Base-by-base conservation (phyloP, 2,329 filamentous ascomycete species). In the Alternaria ethzedia region DNA sequence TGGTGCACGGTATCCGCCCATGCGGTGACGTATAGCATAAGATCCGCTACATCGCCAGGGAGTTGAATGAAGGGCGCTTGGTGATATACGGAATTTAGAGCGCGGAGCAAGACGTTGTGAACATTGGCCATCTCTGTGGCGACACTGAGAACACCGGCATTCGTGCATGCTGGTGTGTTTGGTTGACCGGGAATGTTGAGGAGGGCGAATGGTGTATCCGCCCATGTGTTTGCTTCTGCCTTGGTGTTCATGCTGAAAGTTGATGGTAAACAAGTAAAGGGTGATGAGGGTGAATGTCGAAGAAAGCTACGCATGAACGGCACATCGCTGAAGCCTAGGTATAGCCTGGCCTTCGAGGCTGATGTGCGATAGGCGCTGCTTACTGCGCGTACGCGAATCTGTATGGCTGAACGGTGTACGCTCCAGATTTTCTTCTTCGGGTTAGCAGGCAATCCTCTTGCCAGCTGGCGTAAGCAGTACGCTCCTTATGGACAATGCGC, bases 101-200 rank as follows among this genome's bases (percentile, higher is more conserved):
- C 74, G n/a, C 79, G 75, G 23, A 81, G 69, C 4, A 81, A 74
- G 52, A 69, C 66, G 58, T 80, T 80, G 67, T 81, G 79, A 1
- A 71, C 77, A 15, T 75, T 73, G 7, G 75, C 68, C 77, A 79
- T 79, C 56, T 80, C 71, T 12, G 67, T 72, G 47, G 74, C 75
- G n/a, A 55, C 49, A 36, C n/a, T 12, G 17, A 78, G 64, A 43
- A 81, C 74, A 51, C 75, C 59, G 45, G 80, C 75, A 52, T 80
- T 78, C 59, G 75, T 69, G 7, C 54, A 72, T 41, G 50, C 56
- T 50, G 47, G 59, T 4, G 61, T 54, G 13, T 57, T 55, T 0
- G 61, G 57, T n/a, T 61, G 47, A 17, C 67, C 67, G 8, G 68
- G 68, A 21, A 64, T 65, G 25, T 57, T 57, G 13, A 70, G 43